These are phyloP conservation scores for Tetrahymena thermophila DNA, from an alignment of 73 alveolate species.

Conservation along the genomic window DNA sequence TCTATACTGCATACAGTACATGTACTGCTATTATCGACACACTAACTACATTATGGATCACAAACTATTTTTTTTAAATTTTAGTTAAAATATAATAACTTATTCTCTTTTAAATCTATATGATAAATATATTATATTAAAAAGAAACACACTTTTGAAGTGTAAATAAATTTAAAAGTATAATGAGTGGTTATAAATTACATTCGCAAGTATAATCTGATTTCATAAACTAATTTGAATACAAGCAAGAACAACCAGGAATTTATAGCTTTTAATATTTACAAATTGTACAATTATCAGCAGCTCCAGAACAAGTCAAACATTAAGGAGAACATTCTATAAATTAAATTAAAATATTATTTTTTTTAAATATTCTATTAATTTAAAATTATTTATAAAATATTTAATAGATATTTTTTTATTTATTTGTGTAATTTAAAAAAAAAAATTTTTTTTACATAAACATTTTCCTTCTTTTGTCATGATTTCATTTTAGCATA, in stretches of 20 bases:
- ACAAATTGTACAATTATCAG: neutral
- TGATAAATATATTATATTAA: too few species aligned
- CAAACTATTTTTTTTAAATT: too few species aligned
- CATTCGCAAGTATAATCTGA: neutral
- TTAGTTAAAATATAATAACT: too few species aligned
- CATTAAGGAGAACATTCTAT: neutral
- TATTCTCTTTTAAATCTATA: too few species aligned
- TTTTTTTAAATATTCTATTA: too few species aligned
- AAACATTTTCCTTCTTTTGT: neutral
- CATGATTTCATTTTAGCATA: neutral
- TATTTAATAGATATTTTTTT: neutral
- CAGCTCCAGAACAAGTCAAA: neutral
- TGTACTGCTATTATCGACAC: too few species aligned
- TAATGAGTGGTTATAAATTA: neutral
- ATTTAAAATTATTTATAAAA: too few species aligned
- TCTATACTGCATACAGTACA: too few species aligned
- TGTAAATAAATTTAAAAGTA: too few species aligned
- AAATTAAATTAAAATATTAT: too few species aligned
- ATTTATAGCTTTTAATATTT: neutral
- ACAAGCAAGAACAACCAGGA: neutral
- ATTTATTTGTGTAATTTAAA: neutral
- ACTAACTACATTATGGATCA: too few species aligned
- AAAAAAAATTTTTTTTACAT: neutral
- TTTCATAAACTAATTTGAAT: neutral
- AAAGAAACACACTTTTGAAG: too few species aligned